A percentile compares a stretch with the other conserved stretches of the same genome.
Evolutionary conservation across 2,329 filamentous ascomycete genomes (phyloP).

Genomic region (Talaromyces sp.): DNA sequence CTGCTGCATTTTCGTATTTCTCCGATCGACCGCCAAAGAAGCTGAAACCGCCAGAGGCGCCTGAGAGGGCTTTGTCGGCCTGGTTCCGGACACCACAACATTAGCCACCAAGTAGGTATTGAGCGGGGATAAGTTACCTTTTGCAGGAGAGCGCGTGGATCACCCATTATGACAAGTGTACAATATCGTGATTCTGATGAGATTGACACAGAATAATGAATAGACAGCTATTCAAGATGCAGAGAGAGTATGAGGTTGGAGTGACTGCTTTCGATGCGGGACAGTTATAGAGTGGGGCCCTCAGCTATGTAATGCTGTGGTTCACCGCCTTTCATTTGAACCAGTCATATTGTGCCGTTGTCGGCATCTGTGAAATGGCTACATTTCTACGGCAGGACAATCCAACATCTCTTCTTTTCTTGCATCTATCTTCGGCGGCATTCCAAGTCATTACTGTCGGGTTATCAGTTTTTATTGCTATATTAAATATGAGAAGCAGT

Average conservation of each 20-base stretch:
- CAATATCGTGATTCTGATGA: neutral
- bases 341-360: neutral
- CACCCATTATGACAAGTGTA: conserved; percentile 59
- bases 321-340: neutral
- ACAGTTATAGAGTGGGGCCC: neutral
- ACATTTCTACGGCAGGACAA: neutral
- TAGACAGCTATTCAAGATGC: neutral
- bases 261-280: neutral
- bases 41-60: conserved; percentile 78
- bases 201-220: neutral
- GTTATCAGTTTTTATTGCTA: neutral
- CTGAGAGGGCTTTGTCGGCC: conserved; percentile 80
- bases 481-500: neutral
- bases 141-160: conserved; percentile 74
- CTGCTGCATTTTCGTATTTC: conserved; percentile 85
- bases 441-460: neutral
- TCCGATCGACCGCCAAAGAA: conserved; percentile 85
- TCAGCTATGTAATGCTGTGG: neutral
- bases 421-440: neutral
- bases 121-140: conserved; percentile 55
- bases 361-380: neutral
- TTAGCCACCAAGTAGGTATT: conserved; percentile 19
- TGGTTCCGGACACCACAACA: conserved; percentile 41
- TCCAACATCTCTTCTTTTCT: neutral
- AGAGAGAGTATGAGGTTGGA: neutral